Base-by-base conservation (phyloP, 108 stramenopile genomes). In the Skeletonema tropicum region DNA sequence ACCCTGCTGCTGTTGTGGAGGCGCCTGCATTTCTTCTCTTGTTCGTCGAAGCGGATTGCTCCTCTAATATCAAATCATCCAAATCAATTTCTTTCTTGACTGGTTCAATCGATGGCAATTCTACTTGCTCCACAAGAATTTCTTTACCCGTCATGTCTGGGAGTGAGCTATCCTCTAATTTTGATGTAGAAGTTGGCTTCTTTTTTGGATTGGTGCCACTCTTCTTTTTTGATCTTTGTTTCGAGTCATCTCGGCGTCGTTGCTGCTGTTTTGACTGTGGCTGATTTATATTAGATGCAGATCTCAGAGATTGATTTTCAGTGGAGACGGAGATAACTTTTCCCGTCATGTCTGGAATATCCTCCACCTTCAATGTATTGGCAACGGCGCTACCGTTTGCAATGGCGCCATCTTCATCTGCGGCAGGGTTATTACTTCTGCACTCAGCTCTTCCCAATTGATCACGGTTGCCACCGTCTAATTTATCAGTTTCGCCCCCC, bases 331-430 rank as follows among this genome's bases (percentile, higher is more conserved):
- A 39, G 36, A 64, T 64, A 0, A 64, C 11, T 64, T 64, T 64
- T 0, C 64, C 64, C 3, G 64, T 64, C 64, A 64, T 64, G 64
- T 64, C 64, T 36, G 39, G 64, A 14, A 64, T 7, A 35, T 63
- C 31, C 2, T 55, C 23, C 5, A 8, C 5, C 7, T 55, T 55
- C 0, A 7, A 5, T 23, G 8, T 23, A 23, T 23, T 23, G 8
- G 10, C 52, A 55, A 10, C 9, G 6, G 2, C 52, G 23, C 3
- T 23, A 55, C 21, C n/a, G 52, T 55, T 39, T 39, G 11, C 6
- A 35, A 0, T 6, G 35, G 35, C 35, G 17, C 48, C 48, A 49
- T 6, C 17, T 17, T 49, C 48, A 49, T 49, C 17, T 49, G 19
- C 21, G 13, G 39, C 39, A 41, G 39, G 13, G 12, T 41, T 13